Conservation (phyloP, 306 rosid genomes). For the Crataegus laevigata region DNA sequence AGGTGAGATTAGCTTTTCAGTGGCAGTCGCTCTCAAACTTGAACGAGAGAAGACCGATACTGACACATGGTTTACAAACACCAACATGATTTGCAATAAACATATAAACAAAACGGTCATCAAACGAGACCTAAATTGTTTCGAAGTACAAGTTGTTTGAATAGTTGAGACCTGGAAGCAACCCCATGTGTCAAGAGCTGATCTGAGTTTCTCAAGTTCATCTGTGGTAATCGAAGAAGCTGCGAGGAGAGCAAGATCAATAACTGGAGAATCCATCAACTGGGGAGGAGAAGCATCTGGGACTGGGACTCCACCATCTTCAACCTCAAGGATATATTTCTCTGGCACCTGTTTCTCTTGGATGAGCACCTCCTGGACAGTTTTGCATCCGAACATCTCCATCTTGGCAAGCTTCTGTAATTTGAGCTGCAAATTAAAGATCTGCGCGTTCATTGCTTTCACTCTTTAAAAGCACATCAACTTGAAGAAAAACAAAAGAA, state of each 20-base stretch:
- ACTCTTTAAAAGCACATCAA: too few species aligned
- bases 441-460: too few species aligned
- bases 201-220: conserved; percentile 4
- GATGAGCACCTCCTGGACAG: conserved; percentile 28
- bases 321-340: conserved; percentile 17
- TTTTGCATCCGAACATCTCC: not conserved
- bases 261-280: conserved; percentile 17
- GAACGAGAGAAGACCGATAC: too few species aligned
- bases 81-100: too few species aligned
- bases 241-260: conserved; percentile 19
- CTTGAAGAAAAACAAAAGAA: too few species aligned
- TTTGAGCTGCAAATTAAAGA: too few species aligned
- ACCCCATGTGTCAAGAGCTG: conserved; percentile 24
- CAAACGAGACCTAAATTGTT: too few species aligned
- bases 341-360: conserved; percentile 16
- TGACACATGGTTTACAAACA: too few species aligned
- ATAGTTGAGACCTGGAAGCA: conserved; percentile 25
- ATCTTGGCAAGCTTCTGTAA: not conserved
- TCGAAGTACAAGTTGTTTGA: not conserved
- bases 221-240: not conserved
- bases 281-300: conserved; percentile 16
- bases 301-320: conserved; percentile 8
- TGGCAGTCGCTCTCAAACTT: too few species aligned
- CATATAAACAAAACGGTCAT: too few species aligned
- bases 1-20: too few species aligned